These are phyloP conservation scores for Paramecium bursaria DNA, from an alignment of 73 alveolate genomes.

Conservation along the genomic window DNA sequence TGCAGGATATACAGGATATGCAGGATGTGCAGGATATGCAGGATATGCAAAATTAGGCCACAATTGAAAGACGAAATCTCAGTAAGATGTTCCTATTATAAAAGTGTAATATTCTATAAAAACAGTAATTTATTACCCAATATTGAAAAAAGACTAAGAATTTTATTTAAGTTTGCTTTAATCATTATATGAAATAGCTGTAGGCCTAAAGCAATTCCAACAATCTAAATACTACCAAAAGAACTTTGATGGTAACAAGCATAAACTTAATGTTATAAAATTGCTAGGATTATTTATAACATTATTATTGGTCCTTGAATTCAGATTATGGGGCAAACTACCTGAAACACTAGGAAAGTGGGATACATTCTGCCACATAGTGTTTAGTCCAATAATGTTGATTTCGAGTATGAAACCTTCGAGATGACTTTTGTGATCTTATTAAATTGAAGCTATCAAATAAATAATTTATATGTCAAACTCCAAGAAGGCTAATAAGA, in stretches of 20 bases:
- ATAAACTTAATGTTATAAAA: slow-evolving; percentile 11
- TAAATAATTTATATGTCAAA: neutral
- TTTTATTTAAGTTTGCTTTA: slow-evolving; percentile 29
- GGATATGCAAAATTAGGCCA: too few species aligned
- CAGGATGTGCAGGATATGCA: too few species aligned
- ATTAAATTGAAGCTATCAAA: neutral
- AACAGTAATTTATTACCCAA: too few species aligned
- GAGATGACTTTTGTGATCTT: slow-evolving; percentile 57
- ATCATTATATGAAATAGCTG: slow-evolving; percentile 48
- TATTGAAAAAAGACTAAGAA: slow-evolving; percentile 31
- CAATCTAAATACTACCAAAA: slow-evolving; percentile 42
- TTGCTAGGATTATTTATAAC: slow-evolving; percentile 35
- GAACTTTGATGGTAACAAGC: slow-evolving; percentile 48
- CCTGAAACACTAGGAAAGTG: slow-evolving; percentile 35
- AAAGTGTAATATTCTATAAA: too few species aligned
- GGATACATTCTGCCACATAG: slow-evolving; percentile 47
- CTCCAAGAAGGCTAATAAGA: slow-evolving; percentile 25
- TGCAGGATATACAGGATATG: too few species aligned
- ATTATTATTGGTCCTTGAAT: slow-evolving; percentile 31
- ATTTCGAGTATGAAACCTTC: slow-evolving; percentile 53
- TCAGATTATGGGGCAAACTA: slow-evolving; percentile 40
- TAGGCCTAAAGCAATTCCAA: slow-evolving; percentile 35
- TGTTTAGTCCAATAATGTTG: neutral
- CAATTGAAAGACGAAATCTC: too few species aligned
- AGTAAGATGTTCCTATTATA: too few species aligned